Conservation (phyloP, 495 filamentous ascomycete species). For the Astrothelium macrocarpum region DNA sequence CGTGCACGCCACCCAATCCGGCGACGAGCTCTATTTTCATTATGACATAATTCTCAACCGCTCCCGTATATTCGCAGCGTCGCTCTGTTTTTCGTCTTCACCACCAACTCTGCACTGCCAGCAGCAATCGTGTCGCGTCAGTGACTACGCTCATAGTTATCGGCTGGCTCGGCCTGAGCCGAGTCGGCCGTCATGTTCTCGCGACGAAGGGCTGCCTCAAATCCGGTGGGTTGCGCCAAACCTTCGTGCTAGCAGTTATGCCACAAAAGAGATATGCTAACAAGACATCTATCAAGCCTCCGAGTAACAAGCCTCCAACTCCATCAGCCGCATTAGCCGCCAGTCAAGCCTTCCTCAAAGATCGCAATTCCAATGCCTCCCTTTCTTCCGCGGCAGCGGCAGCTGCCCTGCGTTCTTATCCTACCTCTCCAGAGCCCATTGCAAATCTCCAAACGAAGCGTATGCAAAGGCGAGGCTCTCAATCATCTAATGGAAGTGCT, state of each 20-base stretch:
- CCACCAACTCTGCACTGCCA: background rate
- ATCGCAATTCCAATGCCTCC: conserved; percentile 50
- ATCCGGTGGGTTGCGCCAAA: conserved; percentile 21
- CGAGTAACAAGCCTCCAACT: conserved; percentile 26
- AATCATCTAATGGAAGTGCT: conserved; percentile 52
- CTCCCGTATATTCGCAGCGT: background rate
- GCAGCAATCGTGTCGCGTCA: background rate
- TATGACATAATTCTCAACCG: conserved; percentile 3
- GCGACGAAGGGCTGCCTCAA: conserved; percentile 22
- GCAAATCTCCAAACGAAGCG: conserved; percentile 81
- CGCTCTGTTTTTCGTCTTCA: background rate
- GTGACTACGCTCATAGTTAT: background rate
- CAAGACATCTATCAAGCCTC: conserved; percentile 18
- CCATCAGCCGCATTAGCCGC: conserved; percentile 65
- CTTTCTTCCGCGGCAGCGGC: conserved; percentile 79
- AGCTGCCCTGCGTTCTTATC: conserved; percentile 65
- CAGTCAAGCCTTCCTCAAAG: conserved; percentile 65
- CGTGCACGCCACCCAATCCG: background rate
- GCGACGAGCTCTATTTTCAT: background rate
- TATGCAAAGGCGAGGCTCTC: conserved; percentile 59
- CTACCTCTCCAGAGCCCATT: conserved; percentile 64
- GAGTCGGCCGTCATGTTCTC: conserved; percentile 23
- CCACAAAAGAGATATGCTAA: conserved; percentile 1
- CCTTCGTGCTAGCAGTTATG: background rate
- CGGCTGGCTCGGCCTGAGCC: background rate